Percentiles rank a stretch among this genome's conserved stretches.
These are phyloP conservation scores for Lactarius indigo DNA, from an alignment of 768 basidiomycete species.

Conservation along the genomic window DNA sequence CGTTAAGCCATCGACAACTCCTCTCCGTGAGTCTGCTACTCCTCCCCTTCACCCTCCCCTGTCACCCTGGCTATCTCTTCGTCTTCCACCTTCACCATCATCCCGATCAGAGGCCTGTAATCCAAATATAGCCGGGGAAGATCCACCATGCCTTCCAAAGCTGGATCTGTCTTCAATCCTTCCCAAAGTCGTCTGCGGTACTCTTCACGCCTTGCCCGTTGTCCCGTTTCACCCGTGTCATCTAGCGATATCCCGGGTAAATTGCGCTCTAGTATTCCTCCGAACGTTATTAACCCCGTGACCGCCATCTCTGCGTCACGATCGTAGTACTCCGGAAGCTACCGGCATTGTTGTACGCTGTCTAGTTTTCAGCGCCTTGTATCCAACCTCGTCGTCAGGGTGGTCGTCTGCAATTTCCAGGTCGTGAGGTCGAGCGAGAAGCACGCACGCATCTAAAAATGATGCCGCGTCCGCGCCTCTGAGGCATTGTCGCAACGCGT, in stretches of 20 bases:
- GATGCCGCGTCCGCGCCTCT: constrained; percentile 23
- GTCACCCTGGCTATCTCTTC: constrained; percentile 34
- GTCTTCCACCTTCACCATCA: constrained; percentile 68
- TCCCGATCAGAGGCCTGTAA: constrained; percentile 63
- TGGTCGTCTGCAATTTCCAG: constrained; percentile 17
- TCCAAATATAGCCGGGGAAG: constrained; percentile 54
- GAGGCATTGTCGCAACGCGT: constrained; percentile 10
- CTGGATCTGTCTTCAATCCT: constrained; percentile 48
- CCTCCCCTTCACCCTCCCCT: constrained; percentile 24
- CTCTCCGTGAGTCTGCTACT: constrained; percentile 48
- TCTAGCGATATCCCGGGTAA: constrained; percentile 3
- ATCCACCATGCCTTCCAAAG: constrained; percentile 32
- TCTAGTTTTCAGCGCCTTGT: constrained; percentile 26
- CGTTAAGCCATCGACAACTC: constrained; percentile 42
- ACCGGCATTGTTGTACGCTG: constrained; percentile 16
- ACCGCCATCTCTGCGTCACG: constrained; percentile 14
- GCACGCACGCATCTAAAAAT: constrained; percentile 20
- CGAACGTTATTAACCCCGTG: constrained; percentile 6
- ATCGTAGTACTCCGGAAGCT: constrained; percentile 21
- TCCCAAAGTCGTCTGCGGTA: constrained; percentile 28
- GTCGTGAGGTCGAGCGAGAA: constrained; percentile 4
- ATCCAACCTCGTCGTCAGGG: constrained; percentile 57
- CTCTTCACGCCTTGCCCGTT: constrained; percentile 14
- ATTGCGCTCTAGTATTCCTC: constrained; percentile 8
- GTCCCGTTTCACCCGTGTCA: background rate